These are phyloP conservation scores for Aspergillus egyptiacus DNA, from an alignment of 495 filamentous ascomycete species.

Conservation along the genomic window DNA sequence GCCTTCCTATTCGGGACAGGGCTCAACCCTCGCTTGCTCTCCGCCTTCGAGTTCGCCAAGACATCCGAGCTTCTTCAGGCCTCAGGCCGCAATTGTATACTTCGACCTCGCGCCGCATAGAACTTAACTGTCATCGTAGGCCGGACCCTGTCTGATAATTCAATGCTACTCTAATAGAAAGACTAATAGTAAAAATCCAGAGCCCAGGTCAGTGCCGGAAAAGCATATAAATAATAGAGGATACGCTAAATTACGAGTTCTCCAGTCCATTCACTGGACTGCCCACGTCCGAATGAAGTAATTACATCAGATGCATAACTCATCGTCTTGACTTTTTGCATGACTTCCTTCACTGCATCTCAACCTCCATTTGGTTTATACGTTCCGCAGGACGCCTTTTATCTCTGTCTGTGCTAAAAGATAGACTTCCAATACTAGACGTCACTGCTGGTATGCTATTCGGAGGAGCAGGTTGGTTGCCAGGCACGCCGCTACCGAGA, in stretches of 20 bases:
- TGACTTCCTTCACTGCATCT: constrained; percentile 36
- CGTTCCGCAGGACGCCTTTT: constrained; percentile 16
- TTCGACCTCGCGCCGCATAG: no score
- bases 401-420: constrained; percentile 27
- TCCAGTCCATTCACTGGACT: neutral
- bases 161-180: no score
- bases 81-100: constrained; percentile 13
- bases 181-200: neutral
- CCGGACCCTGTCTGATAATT: no score
- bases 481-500: constrained; percentile 22
- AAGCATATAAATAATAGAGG: neutral
- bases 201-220: neutral
- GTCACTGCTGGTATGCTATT: constrained; percentile 34
- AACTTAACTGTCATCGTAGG: no score
- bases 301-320: constrained; percentile 1
- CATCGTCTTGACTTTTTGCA: neutral
- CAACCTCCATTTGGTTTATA: constrained; percentile 39
- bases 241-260: neutral
- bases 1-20: constrained; percentile 32
- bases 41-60: constrained; percentile 7
- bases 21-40: constrained; percentile 42
- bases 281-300: neutral
- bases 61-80: constrained; percentile 6
- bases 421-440: constrained; percentile 38
- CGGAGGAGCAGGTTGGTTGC: constrained; percentile 22